phyloP scores from a whole-genome alignment of 2,329 filamentous ascomycete species.

The Xylariaceae sp. region DNA sequence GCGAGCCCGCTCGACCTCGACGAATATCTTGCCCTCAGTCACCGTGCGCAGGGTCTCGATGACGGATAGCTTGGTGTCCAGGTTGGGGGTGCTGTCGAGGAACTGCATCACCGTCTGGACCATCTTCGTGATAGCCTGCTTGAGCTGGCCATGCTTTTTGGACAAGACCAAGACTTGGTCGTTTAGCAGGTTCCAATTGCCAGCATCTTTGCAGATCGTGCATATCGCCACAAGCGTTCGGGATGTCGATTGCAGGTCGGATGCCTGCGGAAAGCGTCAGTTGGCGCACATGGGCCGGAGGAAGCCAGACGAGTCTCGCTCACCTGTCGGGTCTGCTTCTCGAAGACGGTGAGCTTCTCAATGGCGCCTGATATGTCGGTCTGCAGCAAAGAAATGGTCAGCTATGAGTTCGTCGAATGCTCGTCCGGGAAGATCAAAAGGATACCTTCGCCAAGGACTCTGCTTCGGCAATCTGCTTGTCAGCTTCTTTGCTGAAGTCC shows the following conservation, averaged over 20 bases:
- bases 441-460: conserved; percentile 79
- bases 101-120: conserved; percentile 94
- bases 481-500: conserved; percentile 96
- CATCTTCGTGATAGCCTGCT: conserved; percentile 98
- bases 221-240: conserved; percentile 81
- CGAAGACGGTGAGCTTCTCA: conserved; percentile 83
- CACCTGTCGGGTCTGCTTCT: conserved; percentile 97
- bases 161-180: conserved; percentile 93
- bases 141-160: conserved; percentile 99
- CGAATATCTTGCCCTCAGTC: conserved; percentile 99
- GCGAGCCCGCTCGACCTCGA: conserved; percentile 94
- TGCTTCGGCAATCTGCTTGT: conserved; percentile 83
- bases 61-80: conserved; percentile 83
- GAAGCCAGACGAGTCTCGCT: conserved; percentile 11
- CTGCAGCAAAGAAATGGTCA: conserved; percentile 29
- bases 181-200: conserved; percentile 91
- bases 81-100: conserved; percentile 73
- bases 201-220: conserved; percentile 86
- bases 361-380: conserved; percentile 78
- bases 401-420: neutral
- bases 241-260: conserved; percentile 91
- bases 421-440: conserved; percentile 4
- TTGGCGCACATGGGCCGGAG: conserved; percentile 17
- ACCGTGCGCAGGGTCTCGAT: conserved; percentile 95
- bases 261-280: conserved; percentile 53